Base-by-base conservation (phyloP, 371 early-diverging fungal genomes). In the Mucor velutinosus region DNA sequence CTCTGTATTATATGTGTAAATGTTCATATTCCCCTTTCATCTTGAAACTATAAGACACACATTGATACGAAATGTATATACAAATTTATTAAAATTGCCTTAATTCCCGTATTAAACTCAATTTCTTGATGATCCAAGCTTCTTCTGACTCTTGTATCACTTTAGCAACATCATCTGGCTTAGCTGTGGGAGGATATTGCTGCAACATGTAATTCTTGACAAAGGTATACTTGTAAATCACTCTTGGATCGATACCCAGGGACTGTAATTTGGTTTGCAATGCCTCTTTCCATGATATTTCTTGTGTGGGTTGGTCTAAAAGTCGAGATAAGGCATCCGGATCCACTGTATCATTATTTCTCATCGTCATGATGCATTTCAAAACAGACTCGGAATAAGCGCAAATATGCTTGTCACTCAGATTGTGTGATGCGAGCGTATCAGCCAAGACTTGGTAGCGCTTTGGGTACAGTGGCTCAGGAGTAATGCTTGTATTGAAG, bases 391-490 rank as follows among this genome's bases (percentile, higher is more conserved):
- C 66, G 27, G 60, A 60, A 29, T 66, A 51, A 21, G 57, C 23
- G n/a, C 33, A 58, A 32, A 45, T 8, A 47, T 47, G 47, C 8
- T 2, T 47, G 2, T 33, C 43, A 14, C 11, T 23, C 15, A 37
- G 6, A 4, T 19, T 35, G 2, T 35, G 32, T 10, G 3, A 4
- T 17, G 32, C 7, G 17, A 59, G 21, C 4, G 30, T 8, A 17
- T 33, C 47, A 1, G 53, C 7, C 7, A 66, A 7, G 15, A 12
- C 14, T 19, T 39, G 25, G 43, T 76, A 75, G 2, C 64, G 61
- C 7, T 68, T 33, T 12, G 58, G 57, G 47, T 79, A 76, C 11
- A 79, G 67, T 32, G 75, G 69, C 11, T 69, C 57, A 14, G 73
- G 69, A 8, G 23, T 6, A 8, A 76, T 64, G 10, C 63, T 32